Conservation (phyloP, 208 protist species). For the Wallacemonas rigidus region DNA sequence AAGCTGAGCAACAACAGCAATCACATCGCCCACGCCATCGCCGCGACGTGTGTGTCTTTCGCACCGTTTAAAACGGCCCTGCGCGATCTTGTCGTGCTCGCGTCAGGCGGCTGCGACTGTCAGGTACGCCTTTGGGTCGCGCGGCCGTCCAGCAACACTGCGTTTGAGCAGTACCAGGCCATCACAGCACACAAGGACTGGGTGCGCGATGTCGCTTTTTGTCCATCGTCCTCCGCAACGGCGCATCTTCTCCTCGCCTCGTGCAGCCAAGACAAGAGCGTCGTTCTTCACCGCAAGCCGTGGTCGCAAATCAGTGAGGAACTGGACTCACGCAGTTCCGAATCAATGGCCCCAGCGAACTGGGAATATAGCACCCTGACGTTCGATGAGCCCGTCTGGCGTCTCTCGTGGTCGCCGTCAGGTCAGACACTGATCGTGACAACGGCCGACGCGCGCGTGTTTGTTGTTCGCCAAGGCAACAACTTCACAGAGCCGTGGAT, state of each 20-base stretch:
- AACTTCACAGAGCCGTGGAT: slow-evolving; percentile 84
- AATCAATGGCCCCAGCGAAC: slow-evolving; percentile 26
- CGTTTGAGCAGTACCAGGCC: slow-evolving; percentile 51
- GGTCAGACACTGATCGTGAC: slow-evolving; percentile 79
- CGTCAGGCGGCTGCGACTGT: slow-evolving; percentile 81
- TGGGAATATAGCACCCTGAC: slow-evolving; percentile 72
- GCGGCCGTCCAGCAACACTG: slow-evolving; percentile 18
- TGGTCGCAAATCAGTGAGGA: slow-evolving; percentile 55
- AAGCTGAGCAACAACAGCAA: slow-evolving; percentile 82
- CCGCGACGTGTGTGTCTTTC: slow-evolving; percentile 75
- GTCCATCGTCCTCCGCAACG: slow-evolving; percentile 52
- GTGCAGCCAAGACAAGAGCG: slow-evolving; percentile 74
- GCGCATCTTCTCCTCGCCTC: slow-evolving; percentile 62
- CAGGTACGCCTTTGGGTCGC: slow-evolving; percentile 73
- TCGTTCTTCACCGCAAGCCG: slow-evolving; percentile 76
- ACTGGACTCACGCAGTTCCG: slow-evolving; percentile 21
- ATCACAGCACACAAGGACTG: slow-evolving; percentile 62
- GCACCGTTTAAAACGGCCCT: slow-evolving; percentile 47
- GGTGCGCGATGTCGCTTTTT: slow-evolving; percentile 85
- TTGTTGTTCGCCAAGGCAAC: slow-evolving; percentile 62
- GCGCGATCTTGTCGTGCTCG: slow-evolving; percentile 47
- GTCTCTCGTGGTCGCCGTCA: slow-evolving; percentile 77
- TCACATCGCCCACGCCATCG: slow-evolving; percentile 87
- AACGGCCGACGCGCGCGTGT: slow-evolving; percentile 64
- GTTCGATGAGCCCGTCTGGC: slow-evolving; percentile 77